phyloP scores from a whole-genome alignment of 176 grass and related monocot genomes.

The Oryza australiensis region DNA sequence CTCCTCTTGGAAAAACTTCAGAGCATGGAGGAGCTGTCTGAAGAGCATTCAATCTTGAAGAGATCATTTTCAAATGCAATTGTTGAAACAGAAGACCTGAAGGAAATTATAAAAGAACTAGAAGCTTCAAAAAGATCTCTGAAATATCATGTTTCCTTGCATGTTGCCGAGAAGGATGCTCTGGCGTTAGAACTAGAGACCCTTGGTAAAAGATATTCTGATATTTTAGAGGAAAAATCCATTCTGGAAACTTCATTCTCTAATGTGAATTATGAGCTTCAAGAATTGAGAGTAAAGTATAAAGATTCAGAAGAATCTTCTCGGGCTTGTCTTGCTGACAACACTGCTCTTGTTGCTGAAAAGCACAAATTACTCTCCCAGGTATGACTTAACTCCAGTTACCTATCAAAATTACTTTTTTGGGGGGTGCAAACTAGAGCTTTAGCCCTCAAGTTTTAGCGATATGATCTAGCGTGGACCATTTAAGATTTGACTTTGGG shows the following conservation, averaged over 20 bases:
- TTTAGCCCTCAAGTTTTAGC: background rate
- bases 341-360: slow-evolving; percentile 47
- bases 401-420: slow-evolving; percentile 26
- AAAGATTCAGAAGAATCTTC: slow-evolving; percentile 45
- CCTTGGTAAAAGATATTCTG: slow-evolving; percentile 29
- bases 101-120: slow-evolving; percentile 42
- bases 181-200: slow-evolving; percentile 46
- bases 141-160: slow-evolving; percentile 40
- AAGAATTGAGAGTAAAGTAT: slow-evolving; percentile 37
- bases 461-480: background rate
- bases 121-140: slow-evolving; percentile 54
- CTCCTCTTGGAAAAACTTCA: slow-evolving; percentile 34
- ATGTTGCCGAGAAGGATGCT: slow-evolving; percentile 46
- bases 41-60: slow-evolving; percentile 55
- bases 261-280: slow-evolving; percentile 44
- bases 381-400: slow-evolving; percentile 35
- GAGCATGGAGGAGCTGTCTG: slow-evolving; percentile 43
- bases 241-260: slow-evolving; percentile 42
- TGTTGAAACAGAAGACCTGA: slow-evolving; percentile 45
- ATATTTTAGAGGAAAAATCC: slow-evolving; percentile 31
- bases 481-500: background rate
- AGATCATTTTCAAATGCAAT: slow-evolving; percentile 45
- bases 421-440: background rate
- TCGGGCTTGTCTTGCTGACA: slow-evolving; percentile 22
- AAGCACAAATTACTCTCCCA: slow-evolving; percentile 48